Conservation (phyloP, 352 stramenopile genomes). For the Pythium angustatum region DNA sequence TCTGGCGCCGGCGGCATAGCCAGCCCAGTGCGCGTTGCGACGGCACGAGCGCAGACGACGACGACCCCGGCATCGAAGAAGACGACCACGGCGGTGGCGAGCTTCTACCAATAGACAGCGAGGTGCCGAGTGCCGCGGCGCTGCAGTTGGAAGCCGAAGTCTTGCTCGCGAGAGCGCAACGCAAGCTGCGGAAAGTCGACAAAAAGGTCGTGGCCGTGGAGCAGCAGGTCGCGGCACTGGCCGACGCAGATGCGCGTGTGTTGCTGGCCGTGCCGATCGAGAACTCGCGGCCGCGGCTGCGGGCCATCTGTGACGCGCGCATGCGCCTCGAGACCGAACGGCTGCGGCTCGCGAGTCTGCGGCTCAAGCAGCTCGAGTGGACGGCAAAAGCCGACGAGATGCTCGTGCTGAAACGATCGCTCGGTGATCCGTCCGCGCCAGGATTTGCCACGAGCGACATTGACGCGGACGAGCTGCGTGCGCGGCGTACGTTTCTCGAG, state of each 20-base stretch:
- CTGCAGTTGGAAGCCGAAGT: slow-evolving; percentile 27
- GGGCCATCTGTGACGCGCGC: slow-evolving; percentile 35
- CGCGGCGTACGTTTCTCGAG: slow-evolving; percentile 10
- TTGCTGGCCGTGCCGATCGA: slow-evolving; percentile 22
- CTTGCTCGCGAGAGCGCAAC: slow-evolving; percentile 36
- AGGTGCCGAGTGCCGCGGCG: neutral
- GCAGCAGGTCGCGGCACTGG: slow-evolving; percentile 34
- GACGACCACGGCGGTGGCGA: slow-evolving; percentile 3
- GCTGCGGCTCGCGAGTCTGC: slow-evolving; percentile 34
- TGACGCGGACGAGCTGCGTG: slow-evolving; percentile 5
- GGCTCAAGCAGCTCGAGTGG: slow-evolving; percentile 44
- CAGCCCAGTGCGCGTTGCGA: neutral
- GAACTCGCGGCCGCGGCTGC: neutral
- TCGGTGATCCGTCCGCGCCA: neutral
- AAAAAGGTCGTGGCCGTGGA: slow-evolving; percentile 49
- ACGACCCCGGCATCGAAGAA: neutral
- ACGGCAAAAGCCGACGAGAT: slow-evolving; percentile 22
- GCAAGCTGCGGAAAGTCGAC: slow-evolving; percentile 53
- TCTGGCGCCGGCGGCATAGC: slow-evolving; percentile 3
- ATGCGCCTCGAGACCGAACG: slow-evolving; percentile 37
- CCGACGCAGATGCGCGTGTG: slow-evolving; percentile 29
- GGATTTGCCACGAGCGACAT: neutral
- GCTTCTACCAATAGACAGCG: neutral
- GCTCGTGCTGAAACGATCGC: slow-evolving; percentile 23
- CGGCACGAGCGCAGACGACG: too few species aligned